Evolutionary conservation across 768 basidiomycete species (phyloP), one percentile per base, ranked within the genome.

Genomic region (Psilocybe subaeruginosa): DNA sequence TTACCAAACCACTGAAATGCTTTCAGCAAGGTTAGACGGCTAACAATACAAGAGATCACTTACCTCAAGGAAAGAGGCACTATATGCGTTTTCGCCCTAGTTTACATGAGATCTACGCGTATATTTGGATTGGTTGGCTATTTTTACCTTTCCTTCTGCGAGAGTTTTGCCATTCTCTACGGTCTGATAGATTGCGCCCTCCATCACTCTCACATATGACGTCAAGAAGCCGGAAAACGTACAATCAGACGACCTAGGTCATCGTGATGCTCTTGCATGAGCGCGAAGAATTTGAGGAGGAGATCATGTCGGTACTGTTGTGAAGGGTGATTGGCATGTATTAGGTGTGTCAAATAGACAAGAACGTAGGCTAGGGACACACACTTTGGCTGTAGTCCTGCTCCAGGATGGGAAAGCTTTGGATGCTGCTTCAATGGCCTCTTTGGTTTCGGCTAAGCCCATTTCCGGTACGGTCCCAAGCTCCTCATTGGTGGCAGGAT

Each of bases 131-230:
- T 47, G 11, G 19, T 6, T 30, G 23, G 41, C 30, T 57, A 51
- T 30, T 45, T 54, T 45, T 63, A 91, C 92, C 84, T 92, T 91
- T 37, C 85, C 92, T 66, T 98, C 95, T 0, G 80, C 77, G 47
- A 97, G 77, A 7, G 95, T 83, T 77, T 99, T 99, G 37, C 97
- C 97, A 69, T 99, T 99, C 78, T 99, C 97, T 61, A 95, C 76
- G 5, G 94, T 96, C 93, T 94, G 73, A 41, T 41, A 39, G 57
- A 61, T 33, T 54, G 52, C 39, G 48, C 61, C 30, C 17, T 52
- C 31, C 9, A 31, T 54, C 17, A 57, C 37, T 54, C 47, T 50
- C 60, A 56, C 29, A 35, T 51, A 72, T 73, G 72, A 72, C 70
- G 68, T 69, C 66, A 72, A 59, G 12, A 58, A 49, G 17, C 12